Base-by-base conservation (phyloP, 2,329 filamentous ascomycete genomes). In the Xylariaceae sp. region DNA sequence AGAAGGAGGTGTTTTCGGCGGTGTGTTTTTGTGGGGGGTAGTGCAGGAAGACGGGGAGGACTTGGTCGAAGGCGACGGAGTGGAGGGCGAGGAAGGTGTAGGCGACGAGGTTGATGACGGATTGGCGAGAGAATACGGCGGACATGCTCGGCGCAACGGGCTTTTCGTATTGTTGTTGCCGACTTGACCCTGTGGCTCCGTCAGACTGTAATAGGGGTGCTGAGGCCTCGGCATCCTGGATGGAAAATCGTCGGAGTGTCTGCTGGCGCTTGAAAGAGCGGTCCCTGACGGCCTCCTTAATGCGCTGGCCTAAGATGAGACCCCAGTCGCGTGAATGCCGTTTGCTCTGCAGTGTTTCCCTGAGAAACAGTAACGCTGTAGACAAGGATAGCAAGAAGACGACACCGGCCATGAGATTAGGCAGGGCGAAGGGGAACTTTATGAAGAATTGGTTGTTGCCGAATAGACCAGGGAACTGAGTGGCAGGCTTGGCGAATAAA, bases 41-140 rank as follows among this genome's bases (percentile, higher is more conserved):
- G 74, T 96, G 89, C 68, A 97, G 82, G 72, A 96, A 96, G 0
- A 97, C 90, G 2, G 92, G 89, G 1, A 97, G 82, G 2, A 93
- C 80, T 70, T 96, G 92, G 73, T 97, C 93, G 70, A 87, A 97
- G 0, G 90, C 87, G 45, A 95, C 85, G 0, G 85, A 87, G 73
- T 96, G 92, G 53, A 95, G 81, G 0, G 91, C 89, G 15, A 97
- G 80, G 53, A 94, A 79, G 1, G 88, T 88, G 73, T 97, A 97
- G 0, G 87, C 82, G 1, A 90, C 63, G 1, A 97, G 79, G 64
- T 92, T 89, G 57, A 94, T 79, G 37, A 82, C 80, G 0, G 90
- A 89, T 73, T 96, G 90, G 0, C 78, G 79, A 0, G 85, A 88
- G 66, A 96, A 87, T 5, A 94, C 86, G 2, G 63, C 60, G 23